Evolutionary conservation across 1,284 basidiomycete species (phyloP), one percentile per base, ranked within the genome.

Genomic region (Ceratobasidium sp.): DNA sequence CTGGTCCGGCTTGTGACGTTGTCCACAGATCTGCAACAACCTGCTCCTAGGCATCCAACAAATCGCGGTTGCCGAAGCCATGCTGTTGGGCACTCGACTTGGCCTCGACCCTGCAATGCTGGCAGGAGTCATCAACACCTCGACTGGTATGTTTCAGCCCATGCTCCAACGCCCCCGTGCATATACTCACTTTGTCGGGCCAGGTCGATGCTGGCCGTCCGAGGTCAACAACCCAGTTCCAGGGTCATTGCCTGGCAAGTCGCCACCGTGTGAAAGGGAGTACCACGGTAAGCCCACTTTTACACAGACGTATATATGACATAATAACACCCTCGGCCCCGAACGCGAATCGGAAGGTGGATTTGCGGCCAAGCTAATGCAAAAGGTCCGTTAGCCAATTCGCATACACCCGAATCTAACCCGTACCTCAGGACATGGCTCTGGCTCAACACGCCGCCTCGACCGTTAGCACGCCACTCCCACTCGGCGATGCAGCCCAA

Each of bases 171-270:
- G 4, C 25, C 43, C 45, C 34, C 45, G 7, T 45, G 22, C 17
- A 22, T 20, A 35, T 32, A 43, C 31, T 60, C 43, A 38, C 52
- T 31, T 58, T 65, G 22, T 12, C n/a, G 15, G 13, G 54, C 75
- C 75, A 53, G 80, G 80, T 13, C 74, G 75, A 47, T 94, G 92
- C 77, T 96, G 93, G 93, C 83, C 92, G 7, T 87, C 87, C 52
- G 88, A 90, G 20, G 86, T 90, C 58, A 96, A 96, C 80, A 96
- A 96, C 75, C 94, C 94, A 2, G 92, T 93, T 34, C 91, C 89
- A 8, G 84, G 83, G 15, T 88, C 93, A 12, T 78, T 94, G 57
- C 83, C 85, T 20, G 87, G 84, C 64, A 87, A 88, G 76, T 84
- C 86, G 5, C 89, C 93, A 6, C 94, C 94, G 0, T 93, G 92